Conservation (phyloP, 1,139 yeast genomes). For the Debaryomyces nepalensis region DNA sequence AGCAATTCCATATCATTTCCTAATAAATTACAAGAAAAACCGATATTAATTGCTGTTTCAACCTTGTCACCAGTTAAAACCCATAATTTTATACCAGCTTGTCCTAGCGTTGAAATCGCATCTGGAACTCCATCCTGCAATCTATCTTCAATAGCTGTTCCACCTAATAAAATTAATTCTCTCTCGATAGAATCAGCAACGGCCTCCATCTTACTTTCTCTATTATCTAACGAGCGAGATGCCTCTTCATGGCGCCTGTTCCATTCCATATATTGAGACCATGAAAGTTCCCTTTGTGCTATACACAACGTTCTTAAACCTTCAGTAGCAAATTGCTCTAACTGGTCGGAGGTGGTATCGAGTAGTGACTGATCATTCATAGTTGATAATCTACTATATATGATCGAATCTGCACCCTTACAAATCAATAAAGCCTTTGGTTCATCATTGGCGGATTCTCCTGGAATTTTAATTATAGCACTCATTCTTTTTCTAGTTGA, state of each 20-base stretch:
- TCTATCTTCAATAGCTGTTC: constrained; percentile 57
- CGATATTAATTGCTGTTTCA: constrained; percentile 56
- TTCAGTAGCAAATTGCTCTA: constrained; percentile 52
- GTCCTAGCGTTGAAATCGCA: constrained; percentile 45
- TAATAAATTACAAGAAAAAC: constrained; percentile 54
- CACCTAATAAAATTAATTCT: constrained; percentile 51
- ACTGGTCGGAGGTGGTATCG: constrained; percentile 43
- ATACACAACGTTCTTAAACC: constrained; percentile 54
- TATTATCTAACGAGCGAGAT: constrained; percentile 44
- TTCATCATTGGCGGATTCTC: constrained; percentile 35
- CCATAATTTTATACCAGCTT: constrained; percentile 58
- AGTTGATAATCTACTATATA: constrained; percentile 44
- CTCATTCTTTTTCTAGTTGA: constrained; percentile 78
- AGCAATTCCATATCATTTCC: constrained; percentile 52
- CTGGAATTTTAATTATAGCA: constrained; percentile 71
- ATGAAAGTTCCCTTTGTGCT: constrained; percentile 48
- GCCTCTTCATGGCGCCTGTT: constrained; percentile 47
- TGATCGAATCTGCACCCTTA: constrained; percentile 56
- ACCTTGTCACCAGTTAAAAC: constrained; percentile 57
- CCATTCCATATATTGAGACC: constrained; percentile 51
- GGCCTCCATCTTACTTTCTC: constrained; percentile 51
- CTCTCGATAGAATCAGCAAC: constrained; percentile 54
- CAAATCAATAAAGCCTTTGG: constrained; percentile 48
- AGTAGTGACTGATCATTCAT: constrained; percentile 37
- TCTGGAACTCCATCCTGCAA: constrained; percentile 58